Base-by-base conservation (phyloP, 2,329 filamentous ascomycete genomes). In the Monosporascus sp. region DNA sequence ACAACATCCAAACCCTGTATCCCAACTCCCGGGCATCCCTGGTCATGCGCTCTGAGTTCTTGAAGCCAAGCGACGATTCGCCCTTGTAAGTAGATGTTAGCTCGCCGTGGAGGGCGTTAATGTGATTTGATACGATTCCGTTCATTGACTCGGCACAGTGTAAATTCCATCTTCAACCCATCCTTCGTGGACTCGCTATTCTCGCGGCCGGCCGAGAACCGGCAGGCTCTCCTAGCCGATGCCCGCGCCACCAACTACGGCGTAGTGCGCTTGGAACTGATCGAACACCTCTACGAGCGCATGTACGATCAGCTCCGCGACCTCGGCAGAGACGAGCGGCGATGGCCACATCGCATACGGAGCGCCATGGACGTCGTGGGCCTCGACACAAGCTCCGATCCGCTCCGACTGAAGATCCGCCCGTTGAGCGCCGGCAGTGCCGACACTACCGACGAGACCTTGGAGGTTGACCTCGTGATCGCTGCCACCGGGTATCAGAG, bases 161-260 rank as follows among this genome's bases (percentile, higher is more conserved):
- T 97, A 63, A 97, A 97, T 71, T 91, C 94, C 65, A 90, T 97
- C 67, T 97, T 97, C 78, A 91, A 97, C 74, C 93, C 93, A 1
- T 85, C 87, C 36, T 88, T 86, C 55, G 85, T 96, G 31, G 88
- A 96, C 68, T 78, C 78, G 45, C 82, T 96, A 61, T 97, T 85
- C 75, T 75, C 82, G 48, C 84, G 86, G 60, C 76, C 86, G 0
- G 73, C 85, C 1, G 75, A 78, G 45, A 77, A 85, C 56, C 87
- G 92, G 48, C 75, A 79, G 54, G 70, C 72, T 57, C 66, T 83
- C 34, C 68, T 96, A 50, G 73, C 78, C 17, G 84, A 85, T 50
- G 90, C 95, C 61, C 87, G 88, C 55, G 85, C 85, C 31, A 97
- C 93, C 56, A 97, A 97, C 76, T 97, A 97, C 70, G 89, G 91